Evolutionary conservation across 805 yeast genomes (phyloP).

Genomic region (Priceomyces medius): DNA sequence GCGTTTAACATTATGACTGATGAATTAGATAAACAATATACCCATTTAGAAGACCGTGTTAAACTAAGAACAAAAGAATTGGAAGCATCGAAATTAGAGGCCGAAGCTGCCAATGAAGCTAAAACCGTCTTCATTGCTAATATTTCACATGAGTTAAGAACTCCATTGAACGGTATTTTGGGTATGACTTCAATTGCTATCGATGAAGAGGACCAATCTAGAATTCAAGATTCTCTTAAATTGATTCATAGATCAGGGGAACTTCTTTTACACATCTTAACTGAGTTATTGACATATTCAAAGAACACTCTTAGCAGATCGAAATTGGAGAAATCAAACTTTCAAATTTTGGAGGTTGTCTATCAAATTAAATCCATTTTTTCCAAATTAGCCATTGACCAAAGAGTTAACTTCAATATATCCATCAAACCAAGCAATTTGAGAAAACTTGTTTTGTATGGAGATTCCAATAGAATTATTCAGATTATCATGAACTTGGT

Average conservation of each 20-base stretch:
- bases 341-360: conserved; percentile 76
- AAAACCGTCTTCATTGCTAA: conserved; percentile 57
- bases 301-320: conserved; percentile 85
- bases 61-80: conserved; percentile 81
- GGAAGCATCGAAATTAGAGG: conserved; percentile 83
- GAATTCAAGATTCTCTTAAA: conserved; percentile 72
- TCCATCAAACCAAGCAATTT: conserved; percentile 58
- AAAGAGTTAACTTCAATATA: conserved; percentile 67
- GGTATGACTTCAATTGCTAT: conserved; percentile 95
- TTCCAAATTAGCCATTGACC: conserved; percentile 74
- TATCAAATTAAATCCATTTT: conserved; percentile 85
- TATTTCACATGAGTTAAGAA: conserved; percentile 66
- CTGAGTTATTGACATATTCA: conserved; percentile 89
- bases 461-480: conserved; percentile 86
- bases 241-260: conserved; percentile 92
- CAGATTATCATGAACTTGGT: conserved; percentile 93
- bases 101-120: conserved; percentile 95
- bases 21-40: conserved; percentile 80
- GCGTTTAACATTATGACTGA: conserved; percentile 91
- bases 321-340: conserved; percentile 78
- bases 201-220: conserved; percentile 72
- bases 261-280: conserved; percentile 78
- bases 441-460: conserved; percentile 67
- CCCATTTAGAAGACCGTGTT: conserved; percentile 85
- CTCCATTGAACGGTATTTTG: conserved; percentile 92